A percentile compares a stretch with the other conserved stretches of the same genome.
Conservation (phyloP, 257 asterid genomes). For the Rauvolfia tetraphylla region DNA sequence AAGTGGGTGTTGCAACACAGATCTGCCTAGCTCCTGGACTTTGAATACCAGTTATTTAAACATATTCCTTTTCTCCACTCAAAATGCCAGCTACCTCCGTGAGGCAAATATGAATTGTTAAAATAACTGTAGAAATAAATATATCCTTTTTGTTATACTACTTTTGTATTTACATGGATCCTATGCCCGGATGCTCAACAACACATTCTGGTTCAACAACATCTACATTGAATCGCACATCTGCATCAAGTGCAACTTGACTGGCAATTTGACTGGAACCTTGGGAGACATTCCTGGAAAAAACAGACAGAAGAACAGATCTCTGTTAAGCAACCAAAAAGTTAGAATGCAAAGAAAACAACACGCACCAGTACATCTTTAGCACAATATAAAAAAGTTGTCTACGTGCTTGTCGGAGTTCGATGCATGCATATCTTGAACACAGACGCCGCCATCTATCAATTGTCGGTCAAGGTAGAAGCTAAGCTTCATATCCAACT, state of each 20-base stretch:
- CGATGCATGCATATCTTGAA: neutral
- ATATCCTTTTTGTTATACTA: neutral
- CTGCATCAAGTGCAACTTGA: neutral
- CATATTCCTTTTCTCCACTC: neutral
- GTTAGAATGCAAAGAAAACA: neutral
- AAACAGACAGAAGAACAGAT: neutral
- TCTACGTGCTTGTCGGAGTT: neutral
- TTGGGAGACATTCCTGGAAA: conserved; percentile 15
- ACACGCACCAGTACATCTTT: neutral
- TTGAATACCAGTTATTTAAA: neutral
- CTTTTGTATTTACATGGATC: conserved; percentile 5
- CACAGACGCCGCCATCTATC: neutral
- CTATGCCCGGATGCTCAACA: neutral
- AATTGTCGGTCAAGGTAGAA: neutral
- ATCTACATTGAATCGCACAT: neutral
- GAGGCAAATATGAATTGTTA: neutral
- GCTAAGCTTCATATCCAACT: neutral
- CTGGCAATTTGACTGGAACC: neutral
- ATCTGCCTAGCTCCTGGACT: neutral
- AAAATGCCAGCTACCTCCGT: conserved; percentile 1
- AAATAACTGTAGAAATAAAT: neutral
- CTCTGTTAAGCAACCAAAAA: neutral
- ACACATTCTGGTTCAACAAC: neutral
- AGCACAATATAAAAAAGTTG: neutral
- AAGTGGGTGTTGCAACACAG: neutral